These are phyloP conservation scores for Solanum acaule DNA, from an alignment of 257 asterid species.

Conservation along the genomic window DNA sequence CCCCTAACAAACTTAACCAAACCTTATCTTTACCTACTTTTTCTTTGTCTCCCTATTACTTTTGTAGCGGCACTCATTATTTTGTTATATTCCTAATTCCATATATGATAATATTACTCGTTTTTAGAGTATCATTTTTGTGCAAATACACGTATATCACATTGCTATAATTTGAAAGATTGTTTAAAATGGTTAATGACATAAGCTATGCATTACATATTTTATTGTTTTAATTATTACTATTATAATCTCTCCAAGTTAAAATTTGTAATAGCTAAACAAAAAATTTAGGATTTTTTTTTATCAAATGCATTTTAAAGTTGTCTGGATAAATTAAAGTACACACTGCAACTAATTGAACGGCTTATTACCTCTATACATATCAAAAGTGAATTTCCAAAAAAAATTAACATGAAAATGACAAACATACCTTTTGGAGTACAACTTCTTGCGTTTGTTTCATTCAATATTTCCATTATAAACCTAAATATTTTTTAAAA, in stretches of 20 bases:
- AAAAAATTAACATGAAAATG: neutral
- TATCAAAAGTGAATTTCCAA: neutral
- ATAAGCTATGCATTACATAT: neutral
- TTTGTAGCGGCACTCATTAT: neutral
- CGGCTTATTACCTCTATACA: neutral
- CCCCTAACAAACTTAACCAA: neutral
- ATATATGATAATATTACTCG: neutral
- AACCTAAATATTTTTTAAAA: no score
- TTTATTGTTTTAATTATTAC: neutral
- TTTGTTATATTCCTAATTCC: neutral
- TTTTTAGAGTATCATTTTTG: neutral
- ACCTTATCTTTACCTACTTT: neutral
- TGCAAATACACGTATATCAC: neutral
- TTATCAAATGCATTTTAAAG: neutral
- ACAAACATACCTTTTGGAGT: neutral
- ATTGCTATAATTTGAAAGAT: neutral
- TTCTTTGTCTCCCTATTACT: neutral
- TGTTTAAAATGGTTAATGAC: neutral
- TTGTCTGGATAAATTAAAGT: neutral
- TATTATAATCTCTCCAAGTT: neutral
- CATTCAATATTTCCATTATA: neutral
- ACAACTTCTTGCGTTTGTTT: neutral
- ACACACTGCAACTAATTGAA: neutral
- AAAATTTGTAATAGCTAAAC: neutral
- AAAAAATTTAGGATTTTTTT: neutral